Evolutionary conservation across 768 basidiomycete genomes (phyloP).

Genomic region (Boletus rex-veris): DNA sequence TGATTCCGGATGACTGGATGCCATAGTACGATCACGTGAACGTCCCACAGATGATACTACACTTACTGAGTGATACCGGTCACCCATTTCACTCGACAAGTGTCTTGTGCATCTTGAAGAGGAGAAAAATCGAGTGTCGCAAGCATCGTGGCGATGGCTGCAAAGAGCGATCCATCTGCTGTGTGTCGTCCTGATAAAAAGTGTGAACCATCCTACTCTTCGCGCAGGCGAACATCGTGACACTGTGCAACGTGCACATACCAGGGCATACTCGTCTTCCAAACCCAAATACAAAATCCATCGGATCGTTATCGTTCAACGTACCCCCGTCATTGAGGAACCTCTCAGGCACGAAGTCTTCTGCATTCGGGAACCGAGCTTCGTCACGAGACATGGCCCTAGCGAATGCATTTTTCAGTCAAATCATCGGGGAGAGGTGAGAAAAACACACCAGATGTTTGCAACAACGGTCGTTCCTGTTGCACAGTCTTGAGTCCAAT

Average conservation of each 20-base stretch:
- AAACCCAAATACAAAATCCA: conserved; percentile 13
- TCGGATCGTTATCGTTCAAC: conserved; percentile 4
- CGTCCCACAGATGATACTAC: not conserved
- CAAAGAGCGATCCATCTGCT: conserved; percentile 5
- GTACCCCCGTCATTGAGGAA: conserved; percentile 9
- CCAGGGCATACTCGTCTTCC: conserved; percentile 9
- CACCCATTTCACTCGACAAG: conserved; percentile 1
- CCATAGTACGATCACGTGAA: not conserved
- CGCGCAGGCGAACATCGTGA: not conserved
- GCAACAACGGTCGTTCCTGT: conserved; percentile 10
- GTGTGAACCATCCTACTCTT: not conserved
- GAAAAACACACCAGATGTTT: conserved; percentile 10
- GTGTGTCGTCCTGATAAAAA: not conserved
- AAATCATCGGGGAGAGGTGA: not conserved
- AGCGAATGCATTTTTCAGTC: too few species aligned
- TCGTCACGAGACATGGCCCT: conserved; percentile 14
- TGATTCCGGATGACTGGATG: conserved; percentile 4
- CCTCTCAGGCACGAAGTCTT: conserved; percentile 6
- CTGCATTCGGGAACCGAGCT: conserved; percentile 7
- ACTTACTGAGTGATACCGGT: conserved; percentile 8
- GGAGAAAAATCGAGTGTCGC: conserved; percentile 8
- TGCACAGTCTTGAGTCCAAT: too few species aligned
- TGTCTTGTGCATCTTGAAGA: not conserved
- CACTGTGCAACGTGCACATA: not conserved
- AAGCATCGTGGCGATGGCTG: conserved; percentile 11